These are phyloP conservation scores for Tripidium arundinaceum DNA, from an alignment of 202 grass and related monocot species.

Conservation along the genomic window DNA sequence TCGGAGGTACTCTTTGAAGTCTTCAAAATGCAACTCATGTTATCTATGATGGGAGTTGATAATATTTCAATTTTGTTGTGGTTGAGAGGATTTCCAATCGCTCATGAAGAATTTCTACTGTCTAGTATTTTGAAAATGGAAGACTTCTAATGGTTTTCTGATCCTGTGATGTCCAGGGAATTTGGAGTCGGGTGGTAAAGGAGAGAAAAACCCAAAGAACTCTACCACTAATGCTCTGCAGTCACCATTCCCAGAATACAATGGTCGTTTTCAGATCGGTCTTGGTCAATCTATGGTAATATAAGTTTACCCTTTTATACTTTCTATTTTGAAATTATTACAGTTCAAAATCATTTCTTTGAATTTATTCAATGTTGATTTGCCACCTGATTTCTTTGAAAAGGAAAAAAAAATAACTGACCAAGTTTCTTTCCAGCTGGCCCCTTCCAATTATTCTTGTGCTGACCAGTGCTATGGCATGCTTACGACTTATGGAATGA, in stretches of 20 bases:
- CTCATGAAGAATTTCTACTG: not conserved
- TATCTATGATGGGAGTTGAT: not conserved
- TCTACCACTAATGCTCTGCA: conserved; percentile 37
- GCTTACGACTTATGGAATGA: conserved; percentile 48
- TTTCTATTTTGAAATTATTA: not conserved
- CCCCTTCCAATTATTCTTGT: conserved; percentile 49
- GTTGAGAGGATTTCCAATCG: not conserved
- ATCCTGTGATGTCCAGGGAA: conserved; percentile 34
- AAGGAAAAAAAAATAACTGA: not conserved
- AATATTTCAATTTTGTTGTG: not conserved
- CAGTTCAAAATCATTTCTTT: not conserved
- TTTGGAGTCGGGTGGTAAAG: conserved; percentile 35
- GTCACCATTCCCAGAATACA: conserved; percentile 51
- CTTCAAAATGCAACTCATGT: not conserved
- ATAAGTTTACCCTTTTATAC: not conserved
- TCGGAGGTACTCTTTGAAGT: not conserved
- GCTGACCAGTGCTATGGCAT: conserved; percentile 74
- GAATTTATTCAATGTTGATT: not conserved
- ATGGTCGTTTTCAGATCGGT: conserved; percentile 49
- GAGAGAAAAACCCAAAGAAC: conserved; percentile 42
- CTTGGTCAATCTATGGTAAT: conserved; percentile 65
- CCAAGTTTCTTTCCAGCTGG: conserved; percentile 35
- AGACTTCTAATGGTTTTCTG: not conserved
- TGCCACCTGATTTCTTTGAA: not conserved
- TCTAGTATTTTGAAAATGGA: not conserved